Evolutionary conservation across 2,329 filamentous ascomycete genomes (phyloP).

Genomic region (Sarocladiaceae sp.): DNA sequence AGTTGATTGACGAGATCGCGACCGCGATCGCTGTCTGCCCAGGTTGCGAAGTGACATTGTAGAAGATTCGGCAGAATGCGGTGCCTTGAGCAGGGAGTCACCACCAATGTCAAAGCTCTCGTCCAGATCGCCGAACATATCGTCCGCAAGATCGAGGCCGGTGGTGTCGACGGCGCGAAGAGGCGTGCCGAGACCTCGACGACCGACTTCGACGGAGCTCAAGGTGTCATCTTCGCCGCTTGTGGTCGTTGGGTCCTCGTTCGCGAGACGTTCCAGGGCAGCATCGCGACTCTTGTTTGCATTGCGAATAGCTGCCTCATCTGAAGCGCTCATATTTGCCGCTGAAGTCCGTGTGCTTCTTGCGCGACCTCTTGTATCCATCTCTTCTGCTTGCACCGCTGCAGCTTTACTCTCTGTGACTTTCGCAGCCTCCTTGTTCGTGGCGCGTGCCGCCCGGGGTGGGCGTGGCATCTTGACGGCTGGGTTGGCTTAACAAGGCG

Average conservation of each 20-base stretch:
- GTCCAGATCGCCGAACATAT: conserved; percentile 42
- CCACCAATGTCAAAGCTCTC: conserved; percentile 35
- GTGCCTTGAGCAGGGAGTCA: conserved; percentile 27
- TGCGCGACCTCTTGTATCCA: conserved; percentile 17
- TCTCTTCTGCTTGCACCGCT: neutral
- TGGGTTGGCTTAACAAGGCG: no score
- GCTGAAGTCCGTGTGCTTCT: conserved; percentile 17
- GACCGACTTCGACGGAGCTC: conserved; percentile 32
- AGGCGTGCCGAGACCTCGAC: conserved; percentile 29
- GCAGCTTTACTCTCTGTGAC: neutral
- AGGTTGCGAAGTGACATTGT: conserved; percentile 41
- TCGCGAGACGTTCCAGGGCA: conserved; percentile 30
- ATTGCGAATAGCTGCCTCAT: conserved; percentile 21
- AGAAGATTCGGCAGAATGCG: conserved; percentile 39
- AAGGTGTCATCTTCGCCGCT: conserved; percentile 15
- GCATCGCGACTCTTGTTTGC: conserved; percentile 28
- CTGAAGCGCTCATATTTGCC: conserved; percentile 16
- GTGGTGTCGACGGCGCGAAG: conserved; percentile 33
- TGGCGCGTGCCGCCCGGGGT: neutral
- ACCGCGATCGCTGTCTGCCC: conserved; percentile 34
- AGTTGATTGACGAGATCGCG: conserved; percentile 44
- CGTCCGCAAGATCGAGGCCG: conserved; percentile 44
- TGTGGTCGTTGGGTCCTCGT: conserved; percentile 27
- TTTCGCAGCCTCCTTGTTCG: neutral
- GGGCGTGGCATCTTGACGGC: conserved; percentile 13